Evolutionary conservation across 768 basidiomycete species (phyloP), one percentile per base, ranked within the genome.

Genomic region (Boletus rubroflammeus): DNA sequence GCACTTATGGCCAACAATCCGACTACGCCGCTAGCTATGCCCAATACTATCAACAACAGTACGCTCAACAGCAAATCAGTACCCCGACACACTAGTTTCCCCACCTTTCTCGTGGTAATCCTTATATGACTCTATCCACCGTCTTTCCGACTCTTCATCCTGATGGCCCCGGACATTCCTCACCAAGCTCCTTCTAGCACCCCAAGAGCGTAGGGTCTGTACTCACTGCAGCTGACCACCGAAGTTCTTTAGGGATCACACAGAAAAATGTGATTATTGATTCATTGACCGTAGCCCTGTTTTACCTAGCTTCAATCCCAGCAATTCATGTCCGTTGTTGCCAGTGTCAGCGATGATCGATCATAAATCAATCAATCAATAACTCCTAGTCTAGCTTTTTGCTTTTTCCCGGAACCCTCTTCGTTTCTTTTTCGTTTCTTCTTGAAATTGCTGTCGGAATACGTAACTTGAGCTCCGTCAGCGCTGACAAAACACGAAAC

Each of bases 21-120:
- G 90, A 90, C 69, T 90, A 91, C 68, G 77, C 83, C 25, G 72
- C 76, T 68, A 88, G 83, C 69, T 93, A 93, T 58, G 87, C 90
- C 41, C 81, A 89, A 57, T 93, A 93, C 71, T 93, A 93, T 72
- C 90, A 92, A 76, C 83, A 81, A 70, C 90, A 91, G 79, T 92
- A 91, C 66, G 78, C 85, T 59, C 89, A 90, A 71, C 85, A 88
- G 73, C 84, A 84, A 72, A 68, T 79, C 69, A 78, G 70, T 65
- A 71, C 75, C n/a, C 69, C 74, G 32, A 55, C 73, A 36, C 65
- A 73, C 61, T 75, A 68, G 56, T 21, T 51, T 44, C 26, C n/a
- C 21, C 47, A 11, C 11, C 9, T 51, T 45, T 59, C 55, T 45
- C 43, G 41, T 47, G 69, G 69, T 69, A 70, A 71, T 57, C 62